Conservation (phyloP, 768 basidiomycete genomes). For the Rhodotorula babjevae region DNA sequence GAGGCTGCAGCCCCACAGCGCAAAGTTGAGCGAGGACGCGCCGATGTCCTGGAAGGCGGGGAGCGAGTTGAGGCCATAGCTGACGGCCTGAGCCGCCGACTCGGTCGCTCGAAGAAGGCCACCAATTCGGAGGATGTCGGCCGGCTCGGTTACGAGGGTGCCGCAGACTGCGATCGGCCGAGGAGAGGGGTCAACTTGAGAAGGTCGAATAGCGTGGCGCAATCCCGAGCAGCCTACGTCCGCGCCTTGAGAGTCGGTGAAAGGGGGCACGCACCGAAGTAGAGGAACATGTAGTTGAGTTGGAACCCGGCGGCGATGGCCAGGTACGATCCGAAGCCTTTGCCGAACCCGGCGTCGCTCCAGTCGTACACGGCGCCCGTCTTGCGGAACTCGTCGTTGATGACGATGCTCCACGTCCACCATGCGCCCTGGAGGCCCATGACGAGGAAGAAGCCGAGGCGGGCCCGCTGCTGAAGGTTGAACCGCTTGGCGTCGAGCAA, state of each 20-base stretch:
- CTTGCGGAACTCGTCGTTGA: slow-evolving; percentile 4
- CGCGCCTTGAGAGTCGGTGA: no score
- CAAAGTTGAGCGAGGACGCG: slow-evolving; percentile 30
- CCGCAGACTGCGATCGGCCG: not conserved
- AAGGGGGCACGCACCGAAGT: not conserved
- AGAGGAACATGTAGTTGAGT: slow-evolving; percentile 19
- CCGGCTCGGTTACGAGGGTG: slow-evolving; percentile 10
- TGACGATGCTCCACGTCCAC: slow-evolving; percentile 23
- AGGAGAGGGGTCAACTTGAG: no score
- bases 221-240: no score
- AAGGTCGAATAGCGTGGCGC: no score
- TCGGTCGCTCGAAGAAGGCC: slow-evolving; percentile 26
- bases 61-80: slow-evolving; percentile 28
- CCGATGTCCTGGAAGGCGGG: slow-evolving; percentile 16
- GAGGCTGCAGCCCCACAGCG: slow-evolving; percentile 24
- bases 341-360: slow-evolving; percentile 5
- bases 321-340: slow-evolving; percentile 16
- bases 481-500: slow-evolving; percentile 3
- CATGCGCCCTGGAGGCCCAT: slow-evolving; percentile 4
- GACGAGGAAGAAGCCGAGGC: not conserved
- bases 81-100: slow-evolving; percentile 25
- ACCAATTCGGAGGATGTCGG: slow-evolving; percentile 26
- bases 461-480: slow-evolving; percentile 13
- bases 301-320: slow-evolving; percentile 14
- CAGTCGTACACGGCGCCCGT: slow-evolving; percentile 16